Percentiles rank a stretch among this genome's conserved stretches.
Conservation (phyloP, 257 asterid species). For the Cordia subcordata region DNA sequence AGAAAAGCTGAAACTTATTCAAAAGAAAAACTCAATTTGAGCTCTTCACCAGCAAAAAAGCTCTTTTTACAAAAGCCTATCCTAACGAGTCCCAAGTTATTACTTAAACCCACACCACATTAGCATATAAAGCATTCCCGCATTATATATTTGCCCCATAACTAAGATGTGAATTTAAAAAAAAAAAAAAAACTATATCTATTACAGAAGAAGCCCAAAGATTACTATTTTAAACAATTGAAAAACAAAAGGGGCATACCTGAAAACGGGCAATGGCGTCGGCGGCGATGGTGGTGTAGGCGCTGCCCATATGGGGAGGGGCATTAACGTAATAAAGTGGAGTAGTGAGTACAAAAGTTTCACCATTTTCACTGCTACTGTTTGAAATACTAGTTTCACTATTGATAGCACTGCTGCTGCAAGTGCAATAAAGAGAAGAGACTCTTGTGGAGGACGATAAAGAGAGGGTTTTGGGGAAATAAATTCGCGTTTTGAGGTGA, state of each 20-base stretch:
- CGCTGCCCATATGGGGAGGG: constrained; percentile 99
- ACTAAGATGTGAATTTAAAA: neutral
- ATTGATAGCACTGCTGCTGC: constrained; percentile 18
- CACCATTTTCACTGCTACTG: constrained; percentile 17
- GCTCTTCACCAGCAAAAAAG: no score
- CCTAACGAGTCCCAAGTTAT: no score
- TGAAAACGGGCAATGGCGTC: constrained; percentile 94
- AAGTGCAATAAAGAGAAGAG: constrained; percentile 41
- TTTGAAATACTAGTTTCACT: neutral
- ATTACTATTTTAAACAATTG: no score
- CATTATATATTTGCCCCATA: no score
- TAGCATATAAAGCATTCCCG: no score
- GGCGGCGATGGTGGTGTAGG: constrained; percentile 95
- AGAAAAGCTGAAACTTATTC: no score
- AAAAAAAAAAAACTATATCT: neutral
- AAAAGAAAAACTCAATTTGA: no score
- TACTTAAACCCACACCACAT: no score
- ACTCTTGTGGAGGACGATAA: constrained; percentile 25
- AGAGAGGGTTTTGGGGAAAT: constrained; percentile 2
- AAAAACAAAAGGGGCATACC: constrained; percentile 30
- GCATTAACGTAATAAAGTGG: constrained; percentile 98
- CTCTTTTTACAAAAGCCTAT: no score
- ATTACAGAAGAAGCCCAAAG: no score
- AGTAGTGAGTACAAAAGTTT: constrained; percentile 74
- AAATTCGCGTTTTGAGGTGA: constrained; percentile 26